Evolutionary conservation across 768 basidiomycete species (phyloP).

Genomic region (Leucocoprinus leucothites): DNA sequence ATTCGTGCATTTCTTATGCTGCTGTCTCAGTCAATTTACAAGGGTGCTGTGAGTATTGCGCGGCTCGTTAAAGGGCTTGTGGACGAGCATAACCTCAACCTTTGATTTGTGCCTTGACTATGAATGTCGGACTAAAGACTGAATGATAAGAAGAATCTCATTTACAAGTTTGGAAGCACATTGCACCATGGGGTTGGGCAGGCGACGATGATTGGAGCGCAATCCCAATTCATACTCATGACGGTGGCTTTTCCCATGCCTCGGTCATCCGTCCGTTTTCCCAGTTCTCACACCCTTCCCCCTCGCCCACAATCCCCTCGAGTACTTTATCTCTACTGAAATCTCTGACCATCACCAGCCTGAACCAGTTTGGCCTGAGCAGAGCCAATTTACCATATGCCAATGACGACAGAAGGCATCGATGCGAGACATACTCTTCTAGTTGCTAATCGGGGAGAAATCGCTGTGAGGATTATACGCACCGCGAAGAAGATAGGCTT

Average conservation of each 20-base stretch:
- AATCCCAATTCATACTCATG: too few relatives aligned
- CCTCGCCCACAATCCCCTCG: too few relatives aligned
- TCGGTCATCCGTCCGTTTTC: too few relatives aligned
- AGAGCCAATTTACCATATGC: not conserved
- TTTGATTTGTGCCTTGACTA: not conserved
- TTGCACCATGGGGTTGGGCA: too few relatives aligned
- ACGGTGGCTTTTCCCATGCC: too few relatives aligned
- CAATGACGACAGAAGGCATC: not conserved
- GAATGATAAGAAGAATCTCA: not conserved
- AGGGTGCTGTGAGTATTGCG: constrained; percentile 56
- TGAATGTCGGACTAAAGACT: too few relatives aligned
- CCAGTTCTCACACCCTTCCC: too few relatives aligned
- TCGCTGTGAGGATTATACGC: constrained; percentile 60
- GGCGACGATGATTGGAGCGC: too few relatives aligned
- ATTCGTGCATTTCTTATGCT: constrained; percentile 6
- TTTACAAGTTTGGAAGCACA: too few relatives aligned
- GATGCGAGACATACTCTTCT: constrained; percentile 46
- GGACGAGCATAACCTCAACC: constrained; percentile 43
- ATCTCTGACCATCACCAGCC: too few relatives aligned
- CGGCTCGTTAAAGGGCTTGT: constrained; percentile 50
- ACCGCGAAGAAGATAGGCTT: constrained; percentile 53
- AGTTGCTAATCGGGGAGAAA: constrained; percentile 72
- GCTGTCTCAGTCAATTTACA: not conserved
- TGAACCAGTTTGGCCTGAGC: not conserved
- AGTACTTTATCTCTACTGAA: too few relatives aligned